Evolutionary conservation across 2,329 filamentous ascomycete genomes (phyloP), one percentile per base, ranked within the genome.

Genomic region (Nemania diffusa): DNA sequence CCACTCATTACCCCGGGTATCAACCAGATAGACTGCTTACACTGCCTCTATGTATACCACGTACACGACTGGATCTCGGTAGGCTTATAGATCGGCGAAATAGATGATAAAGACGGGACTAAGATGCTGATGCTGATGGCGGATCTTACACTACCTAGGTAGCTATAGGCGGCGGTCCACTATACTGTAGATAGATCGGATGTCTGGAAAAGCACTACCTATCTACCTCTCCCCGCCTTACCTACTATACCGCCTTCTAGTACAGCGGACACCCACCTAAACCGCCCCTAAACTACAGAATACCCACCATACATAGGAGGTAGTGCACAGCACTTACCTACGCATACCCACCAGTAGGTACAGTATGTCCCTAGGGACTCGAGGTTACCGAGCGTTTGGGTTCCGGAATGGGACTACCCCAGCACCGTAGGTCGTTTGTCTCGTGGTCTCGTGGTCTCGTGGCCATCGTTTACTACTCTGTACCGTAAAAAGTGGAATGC

Each of bases 351-450:
- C 37, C 29, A 15, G 3, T 40, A 13, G 37, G 5, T 34, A 34
- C 32, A 34, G 32, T 34, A 34, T 11, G 5, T 34, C 5, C 32
- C 32, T 40, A 17, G 8, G 37, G 5, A 15, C 40, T 44, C 50
- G 52, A 48, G 53, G 53, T 56, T 68, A 55, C 66, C 66, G 63
- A 69, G 22, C 4, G 59, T 46, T 53, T 63, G 66, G 66, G 32
- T 63, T 62, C 66, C 56, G 15, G 52, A 57, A 65, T 53, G 57
- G 62, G 44, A 26, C 50, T 53, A 20, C 26, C 15, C 48, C 27
- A 57, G 57, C 34, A 46, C 34, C 32, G 5, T 44, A 44, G 40
- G 40, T 55, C 32, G 56, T 32, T 44, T 42, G 40, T 55, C 57
- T 57, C 56, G 56, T 64, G 65, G 51, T 55, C 57, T 57, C 56